phyloP scores from a whole-genome alignment of 106 monocot genomes.

The Phalaenopsis aphrodite region DNA sequence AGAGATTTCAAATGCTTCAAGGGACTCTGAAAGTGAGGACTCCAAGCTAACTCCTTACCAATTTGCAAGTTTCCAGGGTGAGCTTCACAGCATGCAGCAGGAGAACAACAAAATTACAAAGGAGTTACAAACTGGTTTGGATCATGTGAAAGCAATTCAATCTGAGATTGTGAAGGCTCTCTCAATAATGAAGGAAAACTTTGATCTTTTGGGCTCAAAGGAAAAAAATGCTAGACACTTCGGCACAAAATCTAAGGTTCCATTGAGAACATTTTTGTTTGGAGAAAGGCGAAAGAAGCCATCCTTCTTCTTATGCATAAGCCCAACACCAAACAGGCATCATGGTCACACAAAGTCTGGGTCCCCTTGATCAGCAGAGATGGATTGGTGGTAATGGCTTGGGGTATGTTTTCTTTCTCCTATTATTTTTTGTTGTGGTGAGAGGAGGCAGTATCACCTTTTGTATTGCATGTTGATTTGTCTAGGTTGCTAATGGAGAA shows the following conservation, averaged over 20 bases:
- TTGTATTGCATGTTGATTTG: neutral
- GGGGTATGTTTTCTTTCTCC: neutral
- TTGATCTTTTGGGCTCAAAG: constrained; percentile 4
- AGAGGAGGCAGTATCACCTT: no score
- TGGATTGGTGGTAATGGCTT: neutral
- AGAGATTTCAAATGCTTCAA: constrained; percentile 50
- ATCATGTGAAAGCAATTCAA: constrained; percentile 57
- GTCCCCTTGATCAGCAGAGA: neutral
- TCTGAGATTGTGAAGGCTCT: constrained; percentile 42
- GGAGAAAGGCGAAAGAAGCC: neutral
- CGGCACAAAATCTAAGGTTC: constrained; percentile 35
- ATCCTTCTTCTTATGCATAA: constrained; percentile 1
- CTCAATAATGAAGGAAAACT: constrained; percentile 37
- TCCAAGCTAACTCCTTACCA: constrained; percentile 47
- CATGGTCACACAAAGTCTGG: neutral
- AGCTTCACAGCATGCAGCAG: constrained; percentile 41
- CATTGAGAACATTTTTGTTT: constrained; percentile 18
- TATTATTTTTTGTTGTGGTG: neutral
- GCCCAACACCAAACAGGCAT: neutral
- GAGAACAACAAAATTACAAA: constrained; percentile 76
- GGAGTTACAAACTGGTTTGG: constrained; percentile 64
- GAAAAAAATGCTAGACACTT: constrained; percentile 13
- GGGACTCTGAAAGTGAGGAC: constrained; percentile 7
- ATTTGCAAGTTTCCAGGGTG: constrained; percentile 34
- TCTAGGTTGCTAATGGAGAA: neutral